Evolutionary conservation across 2,329 filamentous ascomycete species (phyloP), one percentile per base, ranked within the genome.

Genomic region (Colletotrichum sp.): DNA sequence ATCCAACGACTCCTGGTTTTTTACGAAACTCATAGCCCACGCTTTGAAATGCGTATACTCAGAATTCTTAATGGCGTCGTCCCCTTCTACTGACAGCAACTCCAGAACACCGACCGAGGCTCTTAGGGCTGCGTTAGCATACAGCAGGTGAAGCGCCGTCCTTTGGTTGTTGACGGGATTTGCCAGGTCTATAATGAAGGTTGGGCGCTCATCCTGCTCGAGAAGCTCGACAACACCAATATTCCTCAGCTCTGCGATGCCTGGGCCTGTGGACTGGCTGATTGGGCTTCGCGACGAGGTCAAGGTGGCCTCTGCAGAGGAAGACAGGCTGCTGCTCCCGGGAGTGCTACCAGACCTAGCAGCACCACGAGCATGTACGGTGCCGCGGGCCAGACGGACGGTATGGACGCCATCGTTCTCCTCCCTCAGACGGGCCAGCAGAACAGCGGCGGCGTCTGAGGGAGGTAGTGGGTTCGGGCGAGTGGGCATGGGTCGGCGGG

Each of bases 151-250:
- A 48, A 96, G 83, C 3, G 87, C 87, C 0, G 89, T 88, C 2
- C 88, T 85, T 26, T 84, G 85, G 63, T 87, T 88, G 78, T 92
- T 93, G n/a, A 85, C 82, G 2, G 87, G 83, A 79, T 93, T 91
- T 9, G 87, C 86, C 67, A 94, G 84, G 80, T 96, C 94, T 38
- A 96, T 87, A 57, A 96, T 89, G 79, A 96, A 95, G 0, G 93
- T 94, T 4, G 94, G 95, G 63, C 95, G 88, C 66, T 93, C 91
- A 81, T 97, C 95, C 78, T 94, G 91, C 80, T 96, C 94, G 55
- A 97, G 84, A 52, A 96, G 85, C 82, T 96, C 95, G 24, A 93
- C 84, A 12, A 95, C 89, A 28, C 93, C 93, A 67, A 96, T 87
- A 30, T 90, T 90, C 57, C 91, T 90, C 6, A 96, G 86, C 67